Base-by-base conservation (phyloP, 2,329 filamentous ascomycete genomes). In the Alternaria sp. region DNA sequence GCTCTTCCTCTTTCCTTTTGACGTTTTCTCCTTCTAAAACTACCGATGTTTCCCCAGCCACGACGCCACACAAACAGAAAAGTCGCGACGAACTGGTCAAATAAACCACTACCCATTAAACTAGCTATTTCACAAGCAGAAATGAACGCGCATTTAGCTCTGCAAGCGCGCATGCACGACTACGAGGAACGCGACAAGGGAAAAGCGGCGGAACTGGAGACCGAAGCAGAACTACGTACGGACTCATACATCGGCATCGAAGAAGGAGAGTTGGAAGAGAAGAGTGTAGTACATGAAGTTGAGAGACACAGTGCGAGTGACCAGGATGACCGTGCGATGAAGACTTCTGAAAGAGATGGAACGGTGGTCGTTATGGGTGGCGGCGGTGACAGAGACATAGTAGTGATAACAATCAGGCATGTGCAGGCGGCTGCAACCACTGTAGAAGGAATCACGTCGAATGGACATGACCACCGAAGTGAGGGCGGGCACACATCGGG, bases 91-190 rank as follows among this genome's bases (percentile, higher is more conserved):
- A 51, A 2, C 12, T 21, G 47, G 47, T 21, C 7, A 21, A 7
- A 51, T 2, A 33, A 2, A 51, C 26, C 18, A 20, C 20, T 33
- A 12, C 18, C 11, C 8, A 7, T 14, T n/a, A 30, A 33, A 10
- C 47, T 51, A 21, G 18, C 5, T 5, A 51, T 51, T 15, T 2
- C 47, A 51, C 4, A 51, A 21, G 8, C 47, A 10, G 47, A 51
- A 21, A 58, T 58, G 46, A 21, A 58, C 6, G 26, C 56, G n/a
- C 46, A 45, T 41, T 7, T 51, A 23, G 56, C 45, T 15, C 46
- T 51, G 45, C 18, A 41, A 18, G 56, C 56, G n/a, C 46, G 18
- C n/a, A 8, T 58, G n/a, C 46, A 58, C 21, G 56, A 58, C 21
- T 51, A 51, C 14, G 45, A 51, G 30, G 45, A 26, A 58, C n/a